Conservation (phyloP, 768 basidiomycete species). For the Daedaleopsis sinensis region DNA sequence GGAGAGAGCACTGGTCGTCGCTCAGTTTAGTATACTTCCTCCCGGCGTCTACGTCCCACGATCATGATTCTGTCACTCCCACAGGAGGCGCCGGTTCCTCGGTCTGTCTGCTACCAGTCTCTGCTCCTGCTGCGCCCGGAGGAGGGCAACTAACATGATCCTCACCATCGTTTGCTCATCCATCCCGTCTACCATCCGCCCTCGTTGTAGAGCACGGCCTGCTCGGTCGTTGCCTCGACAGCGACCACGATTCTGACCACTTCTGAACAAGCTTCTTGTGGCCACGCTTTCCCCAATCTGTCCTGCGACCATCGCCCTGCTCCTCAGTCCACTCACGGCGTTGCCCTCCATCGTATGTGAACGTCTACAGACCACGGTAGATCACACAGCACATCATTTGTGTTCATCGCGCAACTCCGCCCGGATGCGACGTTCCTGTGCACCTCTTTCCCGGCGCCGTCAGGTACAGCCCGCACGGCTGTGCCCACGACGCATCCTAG, state of each 20-base stretch:
- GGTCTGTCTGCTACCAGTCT: background rate
- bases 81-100: background rate
- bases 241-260: too few species aligned
- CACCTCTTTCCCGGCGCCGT: too few species aligned
- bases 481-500: too few species aligned
- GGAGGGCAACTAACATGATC: background rate
- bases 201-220: background rate
- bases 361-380: background rate
- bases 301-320: background rate
- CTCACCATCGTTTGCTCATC: background rate
- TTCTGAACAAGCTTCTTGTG: too few species aligned
- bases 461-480: too few species aligned
- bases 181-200: background rate
- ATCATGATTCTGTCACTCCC: too few species aligned
- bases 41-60: constrained; percentile 10
- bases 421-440: too few species aligned
- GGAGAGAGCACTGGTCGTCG: background rate
- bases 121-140: too few species aligned
- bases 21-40: constrained; percentile 4
- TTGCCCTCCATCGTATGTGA: background rate
- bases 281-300: too few species aligned
- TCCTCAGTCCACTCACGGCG: background rate
- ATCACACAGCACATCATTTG: background rate
- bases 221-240: too few species aligned
- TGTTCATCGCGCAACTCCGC: too few species aligned